Base-by-base conservation (phyloP, 2,329 filamentous ascomycete species). In the Fusarium sp. region DNA sequence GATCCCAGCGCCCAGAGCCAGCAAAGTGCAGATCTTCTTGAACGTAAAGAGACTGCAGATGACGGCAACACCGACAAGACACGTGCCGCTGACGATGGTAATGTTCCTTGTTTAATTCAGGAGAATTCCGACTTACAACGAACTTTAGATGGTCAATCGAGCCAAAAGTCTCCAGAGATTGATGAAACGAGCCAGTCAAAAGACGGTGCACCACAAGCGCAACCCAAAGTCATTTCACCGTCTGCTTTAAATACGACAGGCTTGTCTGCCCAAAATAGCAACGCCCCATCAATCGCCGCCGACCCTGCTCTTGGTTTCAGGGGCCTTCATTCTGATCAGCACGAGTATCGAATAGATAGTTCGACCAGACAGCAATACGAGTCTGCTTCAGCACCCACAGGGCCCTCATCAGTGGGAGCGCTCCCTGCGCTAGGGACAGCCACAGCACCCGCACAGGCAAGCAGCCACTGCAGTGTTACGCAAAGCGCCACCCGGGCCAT, bases 211-310 rank as follows among this genome's bases (percentile, higher is more conserved):
- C 31, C 34, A 46, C 50, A 53, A 57, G 49, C 44, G 40, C 69
- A 70, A 23, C 41, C 62, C 45, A 64, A 63, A 41, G 57, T 69
- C 57, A 71, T 69, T 46, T 74, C 62, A 57, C 60, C 69, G 60
- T 58, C 60, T 34, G 33, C 65, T 60, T 47, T 62, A 36, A 57
- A 71, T 62, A 71, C 68, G 68, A 71, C 68, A 50, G 38, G 33
- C 55, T 33, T 53, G 41, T 54, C 61, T 13, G 45, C 72, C 72
- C 72, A 69, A 74, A 74, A 74, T 74, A 74, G 72, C 70, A 71
- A 33, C 67, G 28, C 67, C 59, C 63, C 63, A 67, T 69, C 65
- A 58, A 70, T 58, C 62, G 46, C 40, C 55, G 47, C 61, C 65
- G 67, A 67, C 45, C 45, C 71, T 58, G 53, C 60, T 49, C 54